Evolutionary conservation across 179 eudicot species (phyloP), one percentile per base, ranked within the genome.

Genomic region (Spinacia oleracea): DNA sequence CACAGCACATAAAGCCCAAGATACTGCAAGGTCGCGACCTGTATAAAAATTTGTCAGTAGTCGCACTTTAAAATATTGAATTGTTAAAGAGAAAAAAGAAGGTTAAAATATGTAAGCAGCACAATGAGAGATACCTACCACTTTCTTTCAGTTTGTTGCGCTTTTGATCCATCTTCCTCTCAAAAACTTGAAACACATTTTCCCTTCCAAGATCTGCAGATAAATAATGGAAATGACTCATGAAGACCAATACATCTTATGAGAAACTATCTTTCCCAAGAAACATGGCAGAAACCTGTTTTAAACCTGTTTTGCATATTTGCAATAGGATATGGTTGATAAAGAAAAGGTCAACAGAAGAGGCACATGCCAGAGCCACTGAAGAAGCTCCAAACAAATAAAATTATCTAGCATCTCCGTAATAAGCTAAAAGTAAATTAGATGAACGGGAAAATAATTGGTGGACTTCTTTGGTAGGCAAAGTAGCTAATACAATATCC

Each of bases 1-100:
- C 74, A 94, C 97, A 72, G 97, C 93, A 82, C 98, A 96, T 78
- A 96, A 82, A 72, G 98, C 94, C 99, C 99, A 96, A 53, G 99
- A 94, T 68, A 96, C 93, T 43, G 89, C 97, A 87, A 96, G 97
- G 72, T 87, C 97, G 73, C 92, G 97, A 63, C 99, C 99, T 96
- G 86, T 70, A 70, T 69, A 80, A 75, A 56, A 40, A 21, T 29
- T 38, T 15, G 81, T 74, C 59, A 65, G 77, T 25, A 55, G 55
- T 48, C 29, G 66, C 38, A 78, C 32, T 32, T 42, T 25, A 68
- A 67, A 58, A 2, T 29, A 25, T 6, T 34, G 0, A 56, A 21
- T 4, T 72, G 69, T 67, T 53, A 4, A 59, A 73, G 29, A 29
- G 9, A 66, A 40, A 32, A 34, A 60, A 73, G 70, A 60, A 16